Base-by-base conservation (phyloP, 208 protist species). In the Wallacemonas sp. region DNA sequence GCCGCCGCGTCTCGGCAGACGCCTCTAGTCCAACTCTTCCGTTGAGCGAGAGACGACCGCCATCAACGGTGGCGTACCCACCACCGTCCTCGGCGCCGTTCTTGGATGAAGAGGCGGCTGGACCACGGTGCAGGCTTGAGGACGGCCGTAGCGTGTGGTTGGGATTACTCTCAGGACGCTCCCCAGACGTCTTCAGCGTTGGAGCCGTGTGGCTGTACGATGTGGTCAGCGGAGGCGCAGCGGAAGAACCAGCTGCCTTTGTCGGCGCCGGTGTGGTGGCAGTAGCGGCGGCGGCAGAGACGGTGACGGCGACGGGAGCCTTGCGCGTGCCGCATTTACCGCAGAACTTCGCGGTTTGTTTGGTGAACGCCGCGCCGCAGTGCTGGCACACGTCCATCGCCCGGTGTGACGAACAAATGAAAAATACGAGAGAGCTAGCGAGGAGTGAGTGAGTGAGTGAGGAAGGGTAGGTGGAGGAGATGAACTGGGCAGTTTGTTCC, bases 281-380 rank as follows among this genome's bases (percentile, higher is more conserved):
- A 57, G 2, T 16, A n/a, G n/a, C n/a, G n/a, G n/a, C n/a, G n/a
- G n/a, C n/a, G n/a, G n/a, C n/a, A n/a, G n/a, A n/a, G n/a, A n/a
- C n/a, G n/a, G n/a, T n/a, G n/a, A n/a, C n/a, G n/a, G n/a, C n/a
- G n/a, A n/a, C n/a, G n/a, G n/a, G n/a, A 76, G 80, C 65, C 83
- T 91, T 38, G 70, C 70, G 17, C 38, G 26, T 39, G 9, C 90
- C 90, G 65, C 90, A 96, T 56, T 88, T 89, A 34, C 78, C 80
- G 55, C 90, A 96, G 57, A 96, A 96, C 55, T 87, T 87, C 2
- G 90, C 90, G 17, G 66, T 93, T 2, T 63, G 5, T 43, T 87
- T 90, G 32, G 65, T 88, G 61, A 87, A 94, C 12, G 68, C n/a
- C 16, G 85, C 57, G 24, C 88, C 84, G 71, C 90, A 96, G 23